Percentiles rank a stretch among this genome's conserved stretches.
Conservation (phyloP, 176 grass and related monocot genomes). For the Alloteropsis semialata region DNA sequence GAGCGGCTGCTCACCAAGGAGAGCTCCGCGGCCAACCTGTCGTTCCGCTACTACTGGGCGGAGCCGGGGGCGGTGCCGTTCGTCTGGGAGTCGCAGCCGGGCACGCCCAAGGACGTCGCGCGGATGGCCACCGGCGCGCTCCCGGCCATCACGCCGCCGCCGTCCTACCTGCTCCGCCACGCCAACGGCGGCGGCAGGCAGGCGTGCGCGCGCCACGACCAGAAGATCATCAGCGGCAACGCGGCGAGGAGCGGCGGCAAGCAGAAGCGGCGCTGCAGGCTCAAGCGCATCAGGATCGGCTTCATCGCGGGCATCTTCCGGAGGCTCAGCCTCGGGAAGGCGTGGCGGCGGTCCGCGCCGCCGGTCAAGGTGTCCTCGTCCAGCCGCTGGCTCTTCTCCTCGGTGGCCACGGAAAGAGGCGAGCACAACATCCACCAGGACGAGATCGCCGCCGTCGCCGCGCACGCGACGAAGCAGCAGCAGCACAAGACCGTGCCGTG, state of each 20-base stretch:
- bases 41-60: slow-evolving; percentile 72
- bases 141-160: slow-evolving; percentile 66
- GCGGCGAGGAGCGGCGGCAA: background rate
- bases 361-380: slow-evolving; percentile 43
- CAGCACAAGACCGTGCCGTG: background rate
- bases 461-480: background rate
- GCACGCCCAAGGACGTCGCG: slow-evolving; percentile 59
- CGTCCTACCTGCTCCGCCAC: slow-evolving; percentile 46
- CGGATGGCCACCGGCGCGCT: slow-evolving; percentile 29
- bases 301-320: slow-evolving; percentile 47
- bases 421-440: background rate
- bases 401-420: slow-evolving; percentile 18
- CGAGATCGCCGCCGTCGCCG: background rate
- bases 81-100: slow-evolving; percentile 82
- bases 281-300: slow-evolving; percentile 34
- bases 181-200: background rate
- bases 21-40: slow-evolving; percentile 55
- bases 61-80: slow-evolving; percentile 79
- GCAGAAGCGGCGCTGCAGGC: slow-evolving; percentile 30
- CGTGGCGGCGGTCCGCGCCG: background rate
- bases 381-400: slow-evolving; percentile 48
- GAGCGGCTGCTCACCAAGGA: slow-evolving; percentile 83
- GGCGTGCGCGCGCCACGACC: background rate
- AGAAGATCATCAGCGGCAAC: background rate
- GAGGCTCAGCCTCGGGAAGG: slow-evolving; percentile 33